phyloP scores from a whole-genome alignment of 192 early-diverging fungal genomes.

The Endogone sp. region DNA sequence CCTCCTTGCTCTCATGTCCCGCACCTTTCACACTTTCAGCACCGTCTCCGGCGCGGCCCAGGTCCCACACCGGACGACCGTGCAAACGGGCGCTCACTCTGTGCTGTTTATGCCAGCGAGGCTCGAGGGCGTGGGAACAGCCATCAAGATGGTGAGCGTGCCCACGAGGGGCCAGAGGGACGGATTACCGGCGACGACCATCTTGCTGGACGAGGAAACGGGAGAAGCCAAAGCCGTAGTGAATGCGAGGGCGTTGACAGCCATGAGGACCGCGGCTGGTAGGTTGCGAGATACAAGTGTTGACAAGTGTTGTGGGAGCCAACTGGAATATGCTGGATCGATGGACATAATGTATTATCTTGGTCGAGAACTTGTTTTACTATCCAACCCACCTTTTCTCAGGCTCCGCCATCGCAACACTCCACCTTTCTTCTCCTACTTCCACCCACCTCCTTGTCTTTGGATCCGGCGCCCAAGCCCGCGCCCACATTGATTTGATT shows the following conservation, averaged over 20 bases:
- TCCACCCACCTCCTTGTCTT: conserved; percentile 36
- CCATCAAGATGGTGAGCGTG: conserved; percentile 44
- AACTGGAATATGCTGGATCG: too few species aligned
- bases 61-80: conserved; percentile 34
- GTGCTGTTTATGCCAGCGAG: conserved; percentile 50
- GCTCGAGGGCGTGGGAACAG: conserved; percentile 31
- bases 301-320: too few species aligned
- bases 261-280: conserved; percentile 47
- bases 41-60: conserved; percentile 28
- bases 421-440: conserved; percentile 18
- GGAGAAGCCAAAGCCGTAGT: conserved; percentile 39
- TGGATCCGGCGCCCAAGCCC: conserved; percentile 48
- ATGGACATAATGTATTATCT: too few species aligned
- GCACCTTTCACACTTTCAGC: conserved; percentile 18
- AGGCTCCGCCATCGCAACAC: conserved; percentile 45
- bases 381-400: neutral
- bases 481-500: conserved; percentile 45
- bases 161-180: conserved; percentile 35
- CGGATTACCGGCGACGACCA: conserved; percentile 35
- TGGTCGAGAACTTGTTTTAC: neutral
- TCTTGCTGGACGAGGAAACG: conserved; percentile 42
- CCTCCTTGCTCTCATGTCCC: conserved; percentile 19
- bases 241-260: conserved; percentile 42
- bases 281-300: neutral
- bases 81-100: conserved; percentile 29